Percentiles rank a stretch among this genome's conserved stretches.
Conservation (phyloP, 179 eudicot species). For the Camellia oleifera region DNA sequence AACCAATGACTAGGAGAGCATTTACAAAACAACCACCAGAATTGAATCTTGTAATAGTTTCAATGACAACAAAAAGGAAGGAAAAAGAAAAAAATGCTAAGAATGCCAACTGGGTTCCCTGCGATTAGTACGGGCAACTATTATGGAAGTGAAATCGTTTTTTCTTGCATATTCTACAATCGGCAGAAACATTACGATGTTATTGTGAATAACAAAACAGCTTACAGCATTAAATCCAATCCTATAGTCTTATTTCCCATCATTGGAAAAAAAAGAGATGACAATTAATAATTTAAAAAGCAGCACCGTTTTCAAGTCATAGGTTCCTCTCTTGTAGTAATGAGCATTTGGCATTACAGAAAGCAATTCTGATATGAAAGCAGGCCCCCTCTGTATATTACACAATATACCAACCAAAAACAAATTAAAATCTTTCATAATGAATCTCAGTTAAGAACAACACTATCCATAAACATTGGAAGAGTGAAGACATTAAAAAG, state of each 20-base stretch:
- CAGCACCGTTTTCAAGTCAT: constrained; percentile 85
- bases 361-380: constrained; percentile 40
- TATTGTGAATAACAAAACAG: not conserved
- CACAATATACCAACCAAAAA: constrained; percentile 9
- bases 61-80: not conserved
- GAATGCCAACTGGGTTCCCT: constrained; percentile 78
- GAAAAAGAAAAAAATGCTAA: constrained; percentile 2
- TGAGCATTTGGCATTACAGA: constrained; percentile 62
- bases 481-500: no score
- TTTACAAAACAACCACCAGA: constrained; percentile 37
- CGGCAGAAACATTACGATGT: constrained; percentile 29
- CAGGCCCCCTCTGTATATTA: constrained; percentile 78
- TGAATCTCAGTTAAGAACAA: not conserved
- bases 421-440: constrained; percentile 1
- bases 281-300: not conserved
- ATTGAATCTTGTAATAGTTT: not conserved
- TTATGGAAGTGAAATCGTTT: constrained; percentile 76
- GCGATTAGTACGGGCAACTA: constrained; percentile 91
- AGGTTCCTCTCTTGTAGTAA: constrained; percentile 90
- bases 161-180: constrained; percentile 81
- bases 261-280: not conserved
- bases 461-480: not conserved
- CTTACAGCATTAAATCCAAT: constrained; percentile 10
- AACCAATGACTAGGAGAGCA: constrained; percentile 75
- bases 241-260: not conserved